These are phyloP conservation scores for Tylopilus sp. DNA, from an alignment of 768 basidiomycete genomes.

Conservation along the genomic window DNA sequence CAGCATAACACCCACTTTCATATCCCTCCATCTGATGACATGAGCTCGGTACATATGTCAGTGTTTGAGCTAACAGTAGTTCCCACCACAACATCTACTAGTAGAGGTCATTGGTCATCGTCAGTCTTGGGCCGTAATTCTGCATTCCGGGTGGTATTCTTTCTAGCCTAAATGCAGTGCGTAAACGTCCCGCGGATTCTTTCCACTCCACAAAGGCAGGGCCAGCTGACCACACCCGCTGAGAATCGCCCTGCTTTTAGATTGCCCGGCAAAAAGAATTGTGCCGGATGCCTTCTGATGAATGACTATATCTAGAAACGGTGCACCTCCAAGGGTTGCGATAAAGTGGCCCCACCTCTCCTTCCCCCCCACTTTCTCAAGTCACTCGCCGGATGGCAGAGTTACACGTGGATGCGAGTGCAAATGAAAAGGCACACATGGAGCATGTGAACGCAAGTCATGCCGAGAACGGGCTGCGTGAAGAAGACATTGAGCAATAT, in stretches of 20 bases:
- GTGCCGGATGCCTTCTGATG: slow-evolving; percentile 5
- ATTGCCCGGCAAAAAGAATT: not conserved
- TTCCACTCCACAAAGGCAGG: not conserved
- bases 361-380: not conserved
- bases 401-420: not conserved
- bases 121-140: too few species aligned
- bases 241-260: not conserved
- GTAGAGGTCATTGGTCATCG: too few species aligned
- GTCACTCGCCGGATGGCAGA: slow-evolving; percentile 5
- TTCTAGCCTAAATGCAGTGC: too few species aligned
- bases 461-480: not conserved
- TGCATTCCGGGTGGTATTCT: too few species aligned
- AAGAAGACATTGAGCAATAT: slow-evolving; percentile 14
- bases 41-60: too few species aligned
- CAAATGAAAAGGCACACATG: slow-evolving; percentile 10
- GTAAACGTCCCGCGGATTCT: not conserved
- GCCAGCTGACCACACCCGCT: slow-evolving; percentile 4
- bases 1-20: too few species aligned
- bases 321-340: not conserved
- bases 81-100: too few species aligned
- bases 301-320: slow-evolving; percentile 2
- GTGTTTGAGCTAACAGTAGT: too few species aligned
- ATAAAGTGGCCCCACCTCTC: not conserved
- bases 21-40: too few species aligned
- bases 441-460: not conserved